Conservation (phyloP, 2,329 filamentous ascomycete genomes). For the Teratosphaeria nubilosa region DNA sequence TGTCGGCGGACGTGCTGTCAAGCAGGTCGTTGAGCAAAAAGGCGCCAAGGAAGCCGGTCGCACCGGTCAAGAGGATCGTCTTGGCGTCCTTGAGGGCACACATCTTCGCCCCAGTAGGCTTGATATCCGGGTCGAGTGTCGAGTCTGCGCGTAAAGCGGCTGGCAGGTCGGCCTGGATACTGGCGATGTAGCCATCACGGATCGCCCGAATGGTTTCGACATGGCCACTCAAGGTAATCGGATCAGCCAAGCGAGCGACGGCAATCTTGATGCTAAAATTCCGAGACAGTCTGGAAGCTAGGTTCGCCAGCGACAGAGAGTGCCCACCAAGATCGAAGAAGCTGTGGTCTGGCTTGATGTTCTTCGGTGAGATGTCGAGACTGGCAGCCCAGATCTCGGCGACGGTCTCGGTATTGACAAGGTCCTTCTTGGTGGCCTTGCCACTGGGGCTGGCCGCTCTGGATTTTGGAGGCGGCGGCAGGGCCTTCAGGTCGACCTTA, state of each 20-base stretch:
- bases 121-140: conserved; percentile 59
- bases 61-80: conserved; percentile 62
- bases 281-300: conserved; percentile 59
- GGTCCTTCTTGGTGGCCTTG: conserved; percentile 39
- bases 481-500: conserved; percentile 62
- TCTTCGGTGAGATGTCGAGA: conserved; percentile 52
- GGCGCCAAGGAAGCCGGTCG: conserved; percentile 66
- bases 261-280: conserved; percentile 65
- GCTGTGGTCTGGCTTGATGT: conserved; percentile 59
- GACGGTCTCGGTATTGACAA: conserved; percentile 57
- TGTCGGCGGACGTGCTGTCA: conserved; percentile 56
- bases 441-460: conserved; percentile 17
- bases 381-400: conserved; percentile 62
- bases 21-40: conserved; percentile 62
- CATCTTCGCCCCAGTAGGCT: conserved; percentile 42
- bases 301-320: conserved; percentile 65
- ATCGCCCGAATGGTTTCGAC: conserved; percentile 60
- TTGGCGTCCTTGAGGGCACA: conserved; percentile 54
- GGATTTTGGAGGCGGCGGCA: conserved; percentile 54
- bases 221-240: conserved; percentile 62
- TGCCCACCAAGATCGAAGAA: conserved; percentile 78
- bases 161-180: conserved; percentile 65
- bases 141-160: conserved; percentile 58
- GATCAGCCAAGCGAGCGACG: conserved; percentile 59
- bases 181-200: conserved; percentile 61